These are phyloP conservation scores for Emergomyces orientalis DNA, from an alignment of 2,329 filamentous ascomycete genomes.

Conservation along the genomic window DNA sequence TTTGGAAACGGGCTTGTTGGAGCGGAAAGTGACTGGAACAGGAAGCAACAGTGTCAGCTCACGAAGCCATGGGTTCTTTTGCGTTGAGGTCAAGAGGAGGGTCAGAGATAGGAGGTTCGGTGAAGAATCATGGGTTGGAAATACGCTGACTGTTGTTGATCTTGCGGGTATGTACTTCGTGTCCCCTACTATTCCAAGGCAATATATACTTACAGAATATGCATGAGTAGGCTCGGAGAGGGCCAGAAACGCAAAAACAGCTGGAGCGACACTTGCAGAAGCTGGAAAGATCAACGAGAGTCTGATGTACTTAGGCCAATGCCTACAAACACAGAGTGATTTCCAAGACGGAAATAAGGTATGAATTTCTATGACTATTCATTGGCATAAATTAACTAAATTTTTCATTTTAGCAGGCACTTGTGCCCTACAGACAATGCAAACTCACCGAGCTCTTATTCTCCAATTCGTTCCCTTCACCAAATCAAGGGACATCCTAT, in stretches of 20 bases:
- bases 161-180: conserved; percentile 54
- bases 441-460: conserved; percentile 79
- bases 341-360: conserved; percentile 65
- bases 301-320: conserved; percentile 96
- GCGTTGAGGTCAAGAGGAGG: conserved; percentile 85
- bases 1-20: conserved; percentile 77
- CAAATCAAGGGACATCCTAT: conserved; percentile 40
- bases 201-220: not conserved
- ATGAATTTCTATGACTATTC: conserved; percentile 19
- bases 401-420: conserved; percentile 46
- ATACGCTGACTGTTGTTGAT: conserved; percentile 78
- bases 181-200: not conserved
- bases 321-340: conserved; percentile 88
- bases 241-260: conserved; percentile 85
- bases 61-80: conserved; percentile 92
- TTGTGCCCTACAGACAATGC: conserved; percentile 73
- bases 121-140: conserved; percentile 61
- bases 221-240: conserved; percentile 60
- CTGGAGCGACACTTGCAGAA: conserved; percentile 83
- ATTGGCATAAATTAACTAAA: conserved; percentile 1
- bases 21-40: conserved; percentile 80
- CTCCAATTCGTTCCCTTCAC: conserved; percentile 74
- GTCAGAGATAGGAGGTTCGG: conserved; percentile 40
- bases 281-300: conserved; percentile 98
- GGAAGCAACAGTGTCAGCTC: conserved; percentile 89